phyloP scores from a whole-genome alignment of 495 filamentous ascomycete species.

The Choiromyces venosus region DNA sequence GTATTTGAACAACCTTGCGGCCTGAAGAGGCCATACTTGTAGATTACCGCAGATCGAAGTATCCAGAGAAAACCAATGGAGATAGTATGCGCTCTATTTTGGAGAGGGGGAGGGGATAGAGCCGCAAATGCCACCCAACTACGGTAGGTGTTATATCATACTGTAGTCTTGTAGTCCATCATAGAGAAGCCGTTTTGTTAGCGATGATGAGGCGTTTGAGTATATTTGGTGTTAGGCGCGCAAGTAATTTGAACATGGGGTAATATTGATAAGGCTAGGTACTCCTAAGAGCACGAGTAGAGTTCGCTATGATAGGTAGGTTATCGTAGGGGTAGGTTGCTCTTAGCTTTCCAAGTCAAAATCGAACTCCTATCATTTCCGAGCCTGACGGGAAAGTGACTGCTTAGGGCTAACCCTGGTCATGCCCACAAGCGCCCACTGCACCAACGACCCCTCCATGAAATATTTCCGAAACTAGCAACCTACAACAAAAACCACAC shows the following conservation, averaged over 20 bases:
- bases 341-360: background rate
- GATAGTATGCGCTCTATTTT: no score
- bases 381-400: background rate
- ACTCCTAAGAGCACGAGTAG: no score
- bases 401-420: background rate
- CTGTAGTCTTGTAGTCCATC: no score
- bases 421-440: background rate
- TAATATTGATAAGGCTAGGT: background rate
- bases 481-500: background rate
- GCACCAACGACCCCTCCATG: background rate
- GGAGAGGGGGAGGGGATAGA: no score
- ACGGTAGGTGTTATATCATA: no score
- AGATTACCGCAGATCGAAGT: no score
- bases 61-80: no score
- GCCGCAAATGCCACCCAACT: background rate
- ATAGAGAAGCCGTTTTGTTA: no score
- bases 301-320: background rate
- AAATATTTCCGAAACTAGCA: background rate
- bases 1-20: no score
- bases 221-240: background rate
- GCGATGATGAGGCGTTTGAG: background rate
- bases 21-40: no score
- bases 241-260: background rate
- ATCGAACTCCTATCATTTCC: background rate
- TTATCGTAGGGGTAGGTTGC: background rate